Base-by-base conservation (phyloP, 352 stramenopile species). In the Phytophthora pisi region DNA sequence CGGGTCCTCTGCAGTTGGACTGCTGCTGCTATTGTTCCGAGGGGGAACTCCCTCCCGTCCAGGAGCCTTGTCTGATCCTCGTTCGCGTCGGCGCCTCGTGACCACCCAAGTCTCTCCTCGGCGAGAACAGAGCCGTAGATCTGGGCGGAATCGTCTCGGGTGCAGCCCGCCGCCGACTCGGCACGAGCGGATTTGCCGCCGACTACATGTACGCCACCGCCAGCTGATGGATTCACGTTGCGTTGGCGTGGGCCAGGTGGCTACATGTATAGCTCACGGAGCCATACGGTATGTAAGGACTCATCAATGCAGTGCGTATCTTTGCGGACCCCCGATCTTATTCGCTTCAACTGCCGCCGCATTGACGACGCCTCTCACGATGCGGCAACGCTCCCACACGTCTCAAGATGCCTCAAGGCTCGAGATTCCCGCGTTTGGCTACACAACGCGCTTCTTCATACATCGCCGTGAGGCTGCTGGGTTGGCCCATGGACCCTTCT, bases 401-500 rank as follows among this genome's bases (percentile, higher is more conserved):
- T 61, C 56, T 61, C 64, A 61, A 46, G 40, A 46, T 46, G 15
- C 16, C 7, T 46, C 15, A 3, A 0, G 20, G 20, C 20, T 20
- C 20, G 20, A 18, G 40, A 46, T 46, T 16, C 2, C 40, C 15
- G 16, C 40, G 16, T 20, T 46, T 46, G 40, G 40, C 16, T 46
- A 46, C 40, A 46, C 8, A 18, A 16, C 6, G 16, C 36, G 11
- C 36, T 43, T 43, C 36, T 13, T 13, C 10, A 2, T 9, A 6
- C 26, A 5, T 1, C 26, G 4, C 38, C 38, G 16, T 18, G 11
- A 10, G 43, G 43, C 43, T 62, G 16, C 49, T 36, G 20, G 49
- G 31, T 43, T 66, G 40, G 18, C 61, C 26, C 30, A 13, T 59
- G 16, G 61, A 62, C 55, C 61, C 61, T 74, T 74, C 69, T 74